Base-by-base conservation (phyloP, 225 moss, liverwort and hornwort species). In the Thuidium tamariscinum region DNA sequence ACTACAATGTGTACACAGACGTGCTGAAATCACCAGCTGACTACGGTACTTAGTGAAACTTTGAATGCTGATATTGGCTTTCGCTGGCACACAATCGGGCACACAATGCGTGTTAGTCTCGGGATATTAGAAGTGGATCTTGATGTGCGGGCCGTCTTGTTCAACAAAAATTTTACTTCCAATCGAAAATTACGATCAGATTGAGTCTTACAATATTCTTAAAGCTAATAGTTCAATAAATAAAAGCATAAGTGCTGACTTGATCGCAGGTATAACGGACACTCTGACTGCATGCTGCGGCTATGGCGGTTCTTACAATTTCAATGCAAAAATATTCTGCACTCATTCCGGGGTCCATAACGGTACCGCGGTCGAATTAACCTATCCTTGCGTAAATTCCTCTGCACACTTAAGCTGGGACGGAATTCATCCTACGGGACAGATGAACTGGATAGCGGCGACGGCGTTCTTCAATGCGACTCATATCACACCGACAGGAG, bases 271-370 rank as follows among this genome's bases (percentile, higher is more conserved):
- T 77, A 83, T 90, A 52, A 64, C 89, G n/a, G 23, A 83, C 16
- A 86, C 93, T 32, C 51, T 95, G 85, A 88, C 59, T 49, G 93
- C 95, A 39, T 95, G 95, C 82, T 95, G 94, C 86, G 95, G 95
- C 83, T 89, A 74, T 80, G 95, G 95, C 21, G 94, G 94, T 29
- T 56, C 85, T 17, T 94, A 93, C 86, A 89, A 93, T 86, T 95
- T 95, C 92, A 89, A 90, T 86, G 27, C 81, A 61, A 83, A 70
- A 44, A 23, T 89, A 59, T 89, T 89, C 82, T 95, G 95, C 81
- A 86, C 92, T 27, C 80, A 83, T 52, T 88, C 85, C n/a, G 93
- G 91, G 78, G 81, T 66, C 5, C 82, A 80, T 72, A 85, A 92
- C 61, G 94, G 92, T 13, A 56, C 83, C 13, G 8, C 42, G 14